These are phyloP conservation scores for Excoecaria cochinchinensis DNA, from an alignment of 345 rosid species.

Conservation along the genomic window DNA sequence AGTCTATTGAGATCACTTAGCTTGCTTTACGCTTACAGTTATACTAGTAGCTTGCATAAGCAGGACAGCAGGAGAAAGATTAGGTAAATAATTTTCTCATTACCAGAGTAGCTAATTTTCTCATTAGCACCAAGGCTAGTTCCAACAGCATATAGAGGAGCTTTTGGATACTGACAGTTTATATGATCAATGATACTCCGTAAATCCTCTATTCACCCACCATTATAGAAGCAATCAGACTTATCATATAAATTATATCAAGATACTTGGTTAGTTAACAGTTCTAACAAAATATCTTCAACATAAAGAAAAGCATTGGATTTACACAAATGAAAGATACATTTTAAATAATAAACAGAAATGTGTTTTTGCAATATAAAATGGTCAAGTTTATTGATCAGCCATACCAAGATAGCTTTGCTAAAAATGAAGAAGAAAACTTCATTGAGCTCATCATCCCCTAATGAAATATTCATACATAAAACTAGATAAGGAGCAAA, in stretches of 20 bases:
- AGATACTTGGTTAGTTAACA: slow-evolving; percentile 21
- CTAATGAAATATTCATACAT: neutral
- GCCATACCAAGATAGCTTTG: neutral
- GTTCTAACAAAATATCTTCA: neutral
- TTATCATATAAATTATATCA: too few species aligned
- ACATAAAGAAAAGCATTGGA: neutral
- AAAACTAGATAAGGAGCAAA: neutral
- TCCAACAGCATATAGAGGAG: too few species aligned
- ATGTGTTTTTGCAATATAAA: neutral
- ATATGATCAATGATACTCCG: too few species aligned
- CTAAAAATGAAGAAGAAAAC: neutral
- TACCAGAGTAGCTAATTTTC: too few species aligned
- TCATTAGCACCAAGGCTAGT: too few species aligned
- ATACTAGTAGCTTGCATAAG: too few species aligned
- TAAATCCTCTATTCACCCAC: too few species aligned
- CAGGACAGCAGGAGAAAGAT: too few species aligned
- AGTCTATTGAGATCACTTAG: neutral
- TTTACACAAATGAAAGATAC: neutral
- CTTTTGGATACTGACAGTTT: too few species aligned
- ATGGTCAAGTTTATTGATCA: neutral
- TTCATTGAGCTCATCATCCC: neutral
- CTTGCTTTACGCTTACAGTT: too few species aligned
- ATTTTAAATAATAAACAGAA: neutral
- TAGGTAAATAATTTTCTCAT: too few species aligned
- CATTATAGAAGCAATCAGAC: too few species aligned